Evolutionary conservation across 139 green algal species (phyloP), one percentile per base, ranked within the genome.

Genomic region (Pleodorina starrii): DNA sequence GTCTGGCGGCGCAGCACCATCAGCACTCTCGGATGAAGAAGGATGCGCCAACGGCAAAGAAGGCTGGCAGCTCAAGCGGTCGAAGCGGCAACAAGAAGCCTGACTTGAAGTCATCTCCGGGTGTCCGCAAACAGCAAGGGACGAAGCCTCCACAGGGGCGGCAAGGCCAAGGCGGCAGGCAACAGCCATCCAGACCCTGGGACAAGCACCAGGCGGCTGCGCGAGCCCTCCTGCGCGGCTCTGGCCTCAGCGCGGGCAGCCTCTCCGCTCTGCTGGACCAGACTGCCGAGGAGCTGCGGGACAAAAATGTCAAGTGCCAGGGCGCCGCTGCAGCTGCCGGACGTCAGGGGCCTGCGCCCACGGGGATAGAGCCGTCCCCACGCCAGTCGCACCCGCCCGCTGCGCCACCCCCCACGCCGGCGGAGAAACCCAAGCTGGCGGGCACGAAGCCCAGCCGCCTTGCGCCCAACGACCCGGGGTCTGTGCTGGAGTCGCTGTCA

Each of bases 401-500:
- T 50, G 76, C 76, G 10, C 48, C 76, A 32, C 76, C 48, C 19
- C 76, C 76, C 32, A 69, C 76, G 38, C 76, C 76, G 23, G 74
- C 74, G 19, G 74, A 32, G 32, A 46, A 48, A 46, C 14, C 38
- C 11, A 32, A 44, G 35, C 72, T 36, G 3, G 7, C 43, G 7
- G 1, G n/a, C 14, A 5, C 40, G 72, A 46, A 32, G 35, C 68
- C 29, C 16, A 40, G 27, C 2, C 63, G 63, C n/a, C 25, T 1
- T 5, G 51, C 42, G 16, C 10, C 19, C 19, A 25, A 44, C 16
- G 80, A 86, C 80, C 36, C 81, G 14, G 36, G 38, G 36, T 16
- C 42, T 3, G 81, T 87, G 59, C 81, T 87, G 27, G 81, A 77
- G 10, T 87, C 81, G 14, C 81, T 87, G n/a, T 68, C 43, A 1